Percentiles rank a stretch among this genome's conserved stretches.
Evolutionary conservation across 345 rosid genomes (phyloP).

Genomic region (Populus alba): DNA sequence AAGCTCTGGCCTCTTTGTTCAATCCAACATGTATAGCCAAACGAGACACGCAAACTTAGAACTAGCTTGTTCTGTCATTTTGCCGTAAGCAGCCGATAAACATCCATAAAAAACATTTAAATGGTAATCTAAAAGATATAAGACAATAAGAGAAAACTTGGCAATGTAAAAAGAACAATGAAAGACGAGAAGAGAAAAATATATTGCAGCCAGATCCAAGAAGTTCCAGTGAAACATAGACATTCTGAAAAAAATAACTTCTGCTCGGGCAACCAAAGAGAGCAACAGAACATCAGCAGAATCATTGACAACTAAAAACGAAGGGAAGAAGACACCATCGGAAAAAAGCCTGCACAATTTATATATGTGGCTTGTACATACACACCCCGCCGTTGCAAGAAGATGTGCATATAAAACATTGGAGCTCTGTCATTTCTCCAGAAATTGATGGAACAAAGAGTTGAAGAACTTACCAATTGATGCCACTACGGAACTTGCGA

Average conservation of each 20-base stretch:
- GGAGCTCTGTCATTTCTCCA: constrained; percentile 1
- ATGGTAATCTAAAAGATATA: background rate
- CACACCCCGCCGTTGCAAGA: background rate
- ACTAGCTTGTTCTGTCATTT: background rate
- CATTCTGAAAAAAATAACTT: background rate
- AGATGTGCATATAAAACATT: constrained; percentile 13
- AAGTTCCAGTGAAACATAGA: background rate
- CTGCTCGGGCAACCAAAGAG: background rate
- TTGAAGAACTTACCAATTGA: constrained; percentile 14
- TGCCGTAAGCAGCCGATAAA: background rate
- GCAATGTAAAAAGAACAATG: background rate
- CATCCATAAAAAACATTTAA: background rate
- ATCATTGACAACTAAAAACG: background rate
- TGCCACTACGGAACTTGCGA: background rate
- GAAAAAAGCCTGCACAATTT: constrained; percentile 4
- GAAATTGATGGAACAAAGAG: constrained; percentile 18
- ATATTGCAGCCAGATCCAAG: background rate
- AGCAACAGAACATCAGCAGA: background rate
- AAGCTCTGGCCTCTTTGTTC: background rate
- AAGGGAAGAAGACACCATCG: background rate
- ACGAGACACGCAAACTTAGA: background rate
- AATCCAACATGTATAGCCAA: background rate
- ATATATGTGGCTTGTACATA: background rate
- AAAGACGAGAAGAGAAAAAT: background rate
- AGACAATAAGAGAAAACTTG: background rate